phyloP scores from a whole-genome alignment of 345 rosid genomes.

The Hirschfeldia incana region DNA sequence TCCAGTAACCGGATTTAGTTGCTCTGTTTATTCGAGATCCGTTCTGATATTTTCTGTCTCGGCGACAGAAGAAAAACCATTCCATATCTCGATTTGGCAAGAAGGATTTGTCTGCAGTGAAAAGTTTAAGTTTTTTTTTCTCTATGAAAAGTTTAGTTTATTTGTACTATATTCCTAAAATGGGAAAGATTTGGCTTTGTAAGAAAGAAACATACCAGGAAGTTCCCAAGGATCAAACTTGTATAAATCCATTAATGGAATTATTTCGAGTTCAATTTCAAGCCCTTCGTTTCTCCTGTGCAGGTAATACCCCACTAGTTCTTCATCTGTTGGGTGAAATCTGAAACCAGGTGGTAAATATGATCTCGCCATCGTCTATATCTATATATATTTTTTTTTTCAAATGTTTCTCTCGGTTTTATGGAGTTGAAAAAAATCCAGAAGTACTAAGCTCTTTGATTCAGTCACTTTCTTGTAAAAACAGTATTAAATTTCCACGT shows the following conservation, averaged over 20 bases:
- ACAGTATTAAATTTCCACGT: conserved; percentile 46
- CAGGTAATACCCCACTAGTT: conserved; percentile 80
- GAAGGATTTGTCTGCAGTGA: conserved; percentile 69
- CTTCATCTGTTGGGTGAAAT: conserved; percentile 92
- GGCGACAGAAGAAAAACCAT: conserved; percentile 91
- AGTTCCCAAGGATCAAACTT: conserved; percentile 96
- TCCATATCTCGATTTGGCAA: conserved; percentile 79
- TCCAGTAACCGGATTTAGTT: conserved; percentile 54
- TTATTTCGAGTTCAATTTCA: conserved; percentile 81
- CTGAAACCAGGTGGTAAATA: conserved; percentile 88
- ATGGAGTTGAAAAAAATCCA: not conserved
- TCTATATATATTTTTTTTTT: conserved; percentile 7
- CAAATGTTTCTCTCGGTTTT: conserved; percentile 40
- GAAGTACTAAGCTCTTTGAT: conserved; percentile 28
- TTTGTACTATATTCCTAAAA: not conserved
- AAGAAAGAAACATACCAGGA: conserved; percentile 55
- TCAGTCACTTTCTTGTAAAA: conserved; percentile 45
- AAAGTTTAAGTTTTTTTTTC: too few relatives aligned
- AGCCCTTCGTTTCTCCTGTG: conserved; percentile 66
- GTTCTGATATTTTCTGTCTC: conserved; percentile 83
- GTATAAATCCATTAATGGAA: conserved; percentile 79
- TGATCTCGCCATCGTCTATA: conserved; percentile 56
- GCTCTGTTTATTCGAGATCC: conserved; percentile 84
- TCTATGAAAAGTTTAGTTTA: not conserved
- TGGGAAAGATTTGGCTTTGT: not conserved